Evolutionary conservation across 2,329 filamentous ascomycete genomes (phyloP), one percentile per base, ranked within the genome.

Genomic region (Paramyrothecium sp.): DNA sequence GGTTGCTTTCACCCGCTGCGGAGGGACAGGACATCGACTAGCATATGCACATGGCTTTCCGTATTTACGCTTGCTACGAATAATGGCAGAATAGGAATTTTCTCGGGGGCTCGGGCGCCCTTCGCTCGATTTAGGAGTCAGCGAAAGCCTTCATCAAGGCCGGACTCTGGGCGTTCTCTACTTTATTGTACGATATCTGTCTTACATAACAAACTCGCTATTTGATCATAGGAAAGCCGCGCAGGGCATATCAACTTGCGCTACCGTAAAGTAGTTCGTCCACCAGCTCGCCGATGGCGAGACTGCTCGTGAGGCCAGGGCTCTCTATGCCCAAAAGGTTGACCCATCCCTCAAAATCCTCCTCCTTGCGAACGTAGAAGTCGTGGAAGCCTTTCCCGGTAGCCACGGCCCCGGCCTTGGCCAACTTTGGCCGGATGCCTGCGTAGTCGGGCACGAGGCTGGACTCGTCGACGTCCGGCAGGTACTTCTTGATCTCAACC

Each of bases 311-410:
- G 72, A 98, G 75, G 4, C 94, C 94, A 0, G 94, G 94, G 73
- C 91, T 96, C 78, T 98, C 94, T 64, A 97, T 97, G 0, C 92
- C 94, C 65, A 98, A 69, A 63, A 98, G 71, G 77, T 97, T 97
- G 10, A 98, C 82, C 82, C 94, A 97, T 2, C 91, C 93, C 2
- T 83, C 76, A 66, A 85, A 92, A 0, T 90, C 92, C 1, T 91
- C 83, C 73, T 97, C 93, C 64, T 83, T 85, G 59, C 81, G 74
- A 50, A 99, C 89, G 17, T 91, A 80, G 69, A 99, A 98, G 71
- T 99, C 95, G 60, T 89, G 81, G 68, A 96, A 96, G 0, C 84
- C 87, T 60, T 84, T 83, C 20, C 83, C 84, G n/a, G 76, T 77
- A 23, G 80, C 86, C 16, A 89, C 87, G 0, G 86, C 86, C 11